Conservation (phyloP, 805 yeast species). For the Candida morakotiae region DNA sequence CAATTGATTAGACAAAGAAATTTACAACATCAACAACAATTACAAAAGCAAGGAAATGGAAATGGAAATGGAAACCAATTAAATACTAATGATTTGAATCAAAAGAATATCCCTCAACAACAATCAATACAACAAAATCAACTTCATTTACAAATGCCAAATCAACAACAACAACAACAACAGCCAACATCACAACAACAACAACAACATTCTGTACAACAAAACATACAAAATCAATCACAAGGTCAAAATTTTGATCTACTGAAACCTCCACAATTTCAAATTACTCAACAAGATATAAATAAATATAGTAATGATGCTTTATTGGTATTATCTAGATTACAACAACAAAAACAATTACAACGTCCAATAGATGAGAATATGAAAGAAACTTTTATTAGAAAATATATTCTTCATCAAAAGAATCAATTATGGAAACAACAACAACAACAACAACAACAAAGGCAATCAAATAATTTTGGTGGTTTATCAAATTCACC, state of each 20-base stretch:
- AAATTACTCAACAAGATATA: conserved; percentile 35
- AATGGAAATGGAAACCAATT: conserved; percentile 38
- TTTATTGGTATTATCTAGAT: conserved; percentile 29
- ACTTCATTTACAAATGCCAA: conserved; percentile 13
- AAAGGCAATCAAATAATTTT: conserved; percentile 6
- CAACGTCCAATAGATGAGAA: conserved; percentile 30
- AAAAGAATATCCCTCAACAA: conserved; percentile 19
- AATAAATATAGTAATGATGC: conserved; percentile 38
- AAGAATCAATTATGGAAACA: conserved; percentile 27
- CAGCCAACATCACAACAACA: conserved; percentile 26
- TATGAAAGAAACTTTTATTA: conserved; percentile 35
- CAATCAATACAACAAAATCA: conserved; percentile 16
- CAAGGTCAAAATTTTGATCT: conserved; percentile 11
- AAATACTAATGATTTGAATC: conserved; percentile 30
- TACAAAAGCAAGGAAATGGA: conserved; percentile 35
- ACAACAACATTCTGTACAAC: conserved; percentile 25
- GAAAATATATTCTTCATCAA: conserved; percentile 37
- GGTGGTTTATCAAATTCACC: conserved; percentile 5
- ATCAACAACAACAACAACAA: conserved; percentile 21
- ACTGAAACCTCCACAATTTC: conserved; percentile 21
- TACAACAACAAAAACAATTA: conserved; percentile 34
- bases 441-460: conserved; percentile 15
- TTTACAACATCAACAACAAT: conserved; percentile 15
- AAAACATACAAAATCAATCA: conserved; percentile 20
- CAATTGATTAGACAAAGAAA: conserved; percentile 35